A percentile compares a stretch with the other conserved stretches of the same genome.
Evolutionary conservation across 345 rosid species (phyloP).

Genomic region (Moricandia moricandioides): DNA sequence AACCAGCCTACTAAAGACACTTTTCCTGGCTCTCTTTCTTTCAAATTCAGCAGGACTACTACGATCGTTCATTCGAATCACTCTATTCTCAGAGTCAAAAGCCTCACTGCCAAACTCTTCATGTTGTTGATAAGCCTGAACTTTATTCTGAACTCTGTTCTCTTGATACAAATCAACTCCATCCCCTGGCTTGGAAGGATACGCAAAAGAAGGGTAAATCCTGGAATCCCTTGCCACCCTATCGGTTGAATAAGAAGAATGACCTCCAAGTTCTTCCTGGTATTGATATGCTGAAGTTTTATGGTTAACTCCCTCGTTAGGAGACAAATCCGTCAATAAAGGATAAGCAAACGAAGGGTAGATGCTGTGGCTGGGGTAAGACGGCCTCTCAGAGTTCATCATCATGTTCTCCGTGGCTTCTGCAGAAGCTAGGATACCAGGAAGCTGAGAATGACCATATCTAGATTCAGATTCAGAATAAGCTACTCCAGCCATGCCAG

Average conservation of each 20-base stretch:
- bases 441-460: conserved; percentile 26
- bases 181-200: conserved; percentile 12
- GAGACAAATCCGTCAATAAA: conserved; percentile 12
- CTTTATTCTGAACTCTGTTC: conserved; percentile 16
- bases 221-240: conserved; percentile 3
- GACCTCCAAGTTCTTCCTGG: conserved; percentile 16
- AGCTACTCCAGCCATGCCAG: conserved; percentile 14
- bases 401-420: conserved; percentile 13
- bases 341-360: conserved; percentile 35
- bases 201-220: conserved; percentile 33
- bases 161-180: conserved; percentile 20
- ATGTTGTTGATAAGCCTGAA: conserved; percentile 23
- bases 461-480: conserved; percentile 23
- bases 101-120: conserved; percentile 24
- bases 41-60: conserved; percentile 9
- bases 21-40: conserved; percentile 33
- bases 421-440: conserved; percentile 14
- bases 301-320: neutral
- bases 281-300: conserved; percentile 18
- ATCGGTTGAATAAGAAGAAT: conserved; percentile 1
- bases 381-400: conserved; percentile 17
- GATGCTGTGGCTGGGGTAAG: conserved; percentile 26
- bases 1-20: conserved; percentile 57
- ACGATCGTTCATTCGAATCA: conserved; percentile 11
- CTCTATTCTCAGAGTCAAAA: conserved; percentile 25